Evolutionary conservation across 2,329 filamentous ascomycete species (phyloP).

Genomic region (Balansia obtecta): DNA sequence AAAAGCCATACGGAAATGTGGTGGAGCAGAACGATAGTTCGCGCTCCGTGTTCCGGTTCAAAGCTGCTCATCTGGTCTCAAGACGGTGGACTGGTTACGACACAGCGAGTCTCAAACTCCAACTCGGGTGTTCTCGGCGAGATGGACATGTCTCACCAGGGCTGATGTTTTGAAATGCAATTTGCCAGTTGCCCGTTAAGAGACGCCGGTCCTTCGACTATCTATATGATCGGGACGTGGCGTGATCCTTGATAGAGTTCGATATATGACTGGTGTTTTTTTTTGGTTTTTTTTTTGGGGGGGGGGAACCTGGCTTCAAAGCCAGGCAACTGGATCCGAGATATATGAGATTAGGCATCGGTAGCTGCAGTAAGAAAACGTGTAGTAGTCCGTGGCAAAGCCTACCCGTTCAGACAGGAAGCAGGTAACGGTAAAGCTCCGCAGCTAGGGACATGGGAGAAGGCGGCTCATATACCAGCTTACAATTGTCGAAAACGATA

Average conservation of each 20-base stretch:
- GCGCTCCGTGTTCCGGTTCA: not conserved
- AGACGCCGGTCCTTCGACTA: slow-evolving; percentile 1
- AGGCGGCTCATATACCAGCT: no score
- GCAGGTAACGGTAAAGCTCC: not conserved
- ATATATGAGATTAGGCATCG: not conserved
- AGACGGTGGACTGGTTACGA: not conserved
- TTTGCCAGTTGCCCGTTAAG: slow-evolving; percentile 12
- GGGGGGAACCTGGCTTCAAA: no score
- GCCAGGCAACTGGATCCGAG: not conserved
- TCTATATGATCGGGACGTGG: not conserved
- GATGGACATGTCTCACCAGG: slow-evolving; percentile 17
- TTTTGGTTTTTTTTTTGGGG: no score
- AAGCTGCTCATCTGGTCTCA: not conserved
- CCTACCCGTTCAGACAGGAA: not conserved
- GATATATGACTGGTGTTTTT: not conserved
- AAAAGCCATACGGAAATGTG: not conserved
- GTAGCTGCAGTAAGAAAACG: not conserved
- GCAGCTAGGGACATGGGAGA: not conserved
- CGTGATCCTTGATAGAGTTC: not conserved
- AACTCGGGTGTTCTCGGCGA: slow-evolving; percentile 12
- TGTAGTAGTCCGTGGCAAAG: not conserved
- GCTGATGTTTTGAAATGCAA: slow-evolving; percentile 14
- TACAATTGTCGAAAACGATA: no score
- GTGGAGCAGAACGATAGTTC: not conserved
- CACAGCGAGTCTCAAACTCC: not conserved